phyloP scores from a whole-genome alignment of 2,329 filamentous ascomycete species.

The Capronia coronata region DNA sequence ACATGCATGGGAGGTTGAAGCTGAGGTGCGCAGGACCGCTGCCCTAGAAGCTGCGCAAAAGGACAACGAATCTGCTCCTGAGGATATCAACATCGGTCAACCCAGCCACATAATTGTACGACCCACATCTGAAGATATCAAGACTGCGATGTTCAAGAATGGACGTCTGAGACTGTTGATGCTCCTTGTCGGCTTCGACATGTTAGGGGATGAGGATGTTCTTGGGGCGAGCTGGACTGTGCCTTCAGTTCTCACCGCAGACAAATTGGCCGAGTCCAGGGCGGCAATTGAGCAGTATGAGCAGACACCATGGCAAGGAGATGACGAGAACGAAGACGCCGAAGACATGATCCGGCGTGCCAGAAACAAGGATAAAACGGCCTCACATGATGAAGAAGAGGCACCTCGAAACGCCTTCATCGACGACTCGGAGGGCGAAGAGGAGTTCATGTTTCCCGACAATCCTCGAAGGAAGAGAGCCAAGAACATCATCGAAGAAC shows the following conservation, averaged over 20 bases:
- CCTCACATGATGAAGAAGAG: conserved; percentile 34
- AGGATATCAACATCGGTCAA: conserved; percentile 29
- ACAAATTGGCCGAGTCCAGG: conserved; percentile 61
- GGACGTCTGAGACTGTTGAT: conserved; percentile 79
- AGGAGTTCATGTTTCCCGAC: conserved; percentile 59
- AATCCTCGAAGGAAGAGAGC: conserved; percentile 43
- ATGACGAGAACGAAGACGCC: conserved; percentile 61
- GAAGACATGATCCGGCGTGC: conserved; percentile 75
- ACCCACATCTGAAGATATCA: conserved; percentile 37
- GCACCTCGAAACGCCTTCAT: conserved; percentile 50
- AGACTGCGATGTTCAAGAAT: conserved; percentile 76
- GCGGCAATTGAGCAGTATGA: conserved; percentile 70
- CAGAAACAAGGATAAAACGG: conserved; percentile 23
- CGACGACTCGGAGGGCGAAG: conserved; percentile 60
- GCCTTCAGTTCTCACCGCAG: conserved; percentile 58
- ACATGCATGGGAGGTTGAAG: conserved; percentile 67
- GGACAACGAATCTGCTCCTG: conserved; percentile 24
- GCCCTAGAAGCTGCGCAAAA: conserved; percentile 15
- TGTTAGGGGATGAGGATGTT: conserved; percentile 61
- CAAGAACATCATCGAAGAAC: conserved; percentile 41
- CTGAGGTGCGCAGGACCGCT: conserved; percentile 45
- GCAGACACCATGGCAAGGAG: conserved; percentile 69
- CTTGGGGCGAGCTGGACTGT: conserved; percentile 73
- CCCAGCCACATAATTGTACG: conserved; percentile 30
- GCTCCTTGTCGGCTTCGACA: conserved; percentile 64